Evolutionary conservation across 2,329 filamentous ascomycete species (phyloP), one percentile per base, ranked within the genome.

Genomic region (Madurella mycetomatis): DNA sequence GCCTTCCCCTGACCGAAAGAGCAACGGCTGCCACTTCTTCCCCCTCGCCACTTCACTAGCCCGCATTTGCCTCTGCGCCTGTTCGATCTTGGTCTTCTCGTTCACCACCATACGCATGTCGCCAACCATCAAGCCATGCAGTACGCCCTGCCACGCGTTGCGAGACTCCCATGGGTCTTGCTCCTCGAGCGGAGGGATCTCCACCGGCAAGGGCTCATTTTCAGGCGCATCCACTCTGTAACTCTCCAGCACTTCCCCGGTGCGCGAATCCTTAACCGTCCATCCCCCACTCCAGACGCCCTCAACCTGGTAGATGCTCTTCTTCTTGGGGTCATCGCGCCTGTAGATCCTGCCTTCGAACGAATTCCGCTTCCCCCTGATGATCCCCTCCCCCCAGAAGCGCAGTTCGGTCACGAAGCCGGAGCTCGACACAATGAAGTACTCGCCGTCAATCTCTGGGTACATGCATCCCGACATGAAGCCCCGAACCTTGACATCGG

Each of bases 151-250:
- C 91, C 91, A 96, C 1, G 91, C 91, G 40, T 83, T 80, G 11
- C 90, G 80, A 9, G 87, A 88, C 73, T 96, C 91, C 65, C 90
- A 85, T 1, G 87, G 80, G 60, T 92, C 88, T 71, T 95, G 90
- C 55, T 86, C 70, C 40, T 87, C 83, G 8, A 88, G 64, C 0
- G 85, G 80, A 2, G 61, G 64, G 1, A 74, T 61, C 2, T 68
- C 66, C 31, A 76, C 66, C 7, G 66, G 62, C 11, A 64, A 67
- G 0, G 70, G 65, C 17, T 51, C 55, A 53, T 71, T 69, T 53
- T 66, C 66, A 13, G 61, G 50, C 9, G 65, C 69, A 44, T 74
- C 70, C 16, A 73, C 66, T 2, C 65, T 62, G 49, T 72, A 73
- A n/a, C 37, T 62, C 52, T 73, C 73, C 0, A 74, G 1, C 0